Conservation (phyloP, 495 filamentous ascomycete genomes). For the Aspergillus campestris region DNA sequence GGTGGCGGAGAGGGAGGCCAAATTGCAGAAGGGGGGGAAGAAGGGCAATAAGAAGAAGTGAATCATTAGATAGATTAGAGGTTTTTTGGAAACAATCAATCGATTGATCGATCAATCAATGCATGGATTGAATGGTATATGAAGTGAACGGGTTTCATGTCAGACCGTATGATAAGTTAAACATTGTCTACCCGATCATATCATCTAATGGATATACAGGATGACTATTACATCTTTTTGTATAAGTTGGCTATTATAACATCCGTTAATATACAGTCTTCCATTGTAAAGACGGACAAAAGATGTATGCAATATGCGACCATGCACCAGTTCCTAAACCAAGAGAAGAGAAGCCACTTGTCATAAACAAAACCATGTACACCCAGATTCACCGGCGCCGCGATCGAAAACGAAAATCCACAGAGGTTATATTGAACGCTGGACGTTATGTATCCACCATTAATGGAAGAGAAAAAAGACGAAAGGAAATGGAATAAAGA, state of each 20-base stretch:
- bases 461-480: too few species aligned
- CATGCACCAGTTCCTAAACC: conserved; percentile 9
- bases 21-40: conserved; percentile 22
- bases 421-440: not conserved
- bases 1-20: conserved; percentile 30
- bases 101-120: too few species aligned
- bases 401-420: not conserved
- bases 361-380: conserved; percentile 3
- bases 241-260: too few species aligned
- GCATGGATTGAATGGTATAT: not conserved
- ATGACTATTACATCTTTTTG: too few species aligned
- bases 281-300: too few species aligned
- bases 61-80: not conserved
- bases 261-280: too few species aligned
- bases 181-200: too few species aligned
- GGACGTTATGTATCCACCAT: too few species aligned
- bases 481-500: not conserved
- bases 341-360: not conserved
- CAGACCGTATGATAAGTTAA: too few species aligned
- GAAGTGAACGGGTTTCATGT: too few species aligned
- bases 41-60: conserved; percentile 33
- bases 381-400: conserved; percentile 11
- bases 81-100: too few species aligned
- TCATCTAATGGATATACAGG: too few species aligned
- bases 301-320: conserved; percentile 6